phyloP scores from a whole-genome alignment of 768 basidiomycete genomes.

The Favolaschia claudopus region DNA sequence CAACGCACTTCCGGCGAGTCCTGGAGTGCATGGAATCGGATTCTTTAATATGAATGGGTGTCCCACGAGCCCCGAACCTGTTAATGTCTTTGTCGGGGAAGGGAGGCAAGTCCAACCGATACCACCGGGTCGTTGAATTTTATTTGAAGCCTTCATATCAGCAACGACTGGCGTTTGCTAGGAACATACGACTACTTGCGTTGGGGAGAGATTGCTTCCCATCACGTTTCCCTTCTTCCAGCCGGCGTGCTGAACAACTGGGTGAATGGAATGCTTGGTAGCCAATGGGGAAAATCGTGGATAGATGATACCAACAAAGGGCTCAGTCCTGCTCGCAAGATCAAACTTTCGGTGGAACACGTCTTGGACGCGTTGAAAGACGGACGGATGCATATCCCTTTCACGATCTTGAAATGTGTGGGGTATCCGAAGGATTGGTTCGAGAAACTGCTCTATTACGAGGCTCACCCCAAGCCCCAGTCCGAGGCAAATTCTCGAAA shows the following conservation, averaged over 20 bases:
- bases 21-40: conserved; percentile 27
- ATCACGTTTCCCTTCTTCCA: conserved; percentile 17
- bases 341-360: conserved; percentile 6
- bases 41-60: conserved; percentile 8
- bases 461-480: conserved; percentile 25
- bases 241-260: conserved; percentile 9
- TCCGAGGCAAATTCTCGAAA: neutral
- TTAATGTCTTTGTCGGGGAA: conserved; percentile 26
- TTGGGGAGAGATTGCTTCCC: conserved; percentile 22
- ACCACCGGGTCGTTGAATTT: neutral
- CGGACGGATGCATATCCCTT: conserved; percentile 24
- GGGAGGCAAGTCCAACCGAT: conserved; percentile 8
- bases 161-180: conserved; percentile 17
- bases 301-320: conserved; percentile 3
- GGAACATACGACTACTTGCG: conserved; percentile 19
- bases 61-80: neutral
- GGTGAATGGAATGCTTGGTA: conserved; percentile 10
- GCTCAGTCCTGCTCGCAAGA: neutral
- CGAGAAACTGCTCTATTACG: conserved; percentile 19
- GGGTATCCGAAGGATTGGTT: conserved; percentile 30
- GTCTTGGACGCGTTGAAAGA: conserved; percentile 23
- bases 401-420: conserved; percentile 30
- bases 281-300: conserved; percentile 2
- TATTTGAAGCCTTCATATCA: neutral
- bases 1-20: conserved; percentile 18